A percentile compares a stretch with the other conserved stretches of the same genome.
Evolutionary conservation across 768 basidiomycete species (phyloP).

Genomic region (Mycena alexandri): DNA sequence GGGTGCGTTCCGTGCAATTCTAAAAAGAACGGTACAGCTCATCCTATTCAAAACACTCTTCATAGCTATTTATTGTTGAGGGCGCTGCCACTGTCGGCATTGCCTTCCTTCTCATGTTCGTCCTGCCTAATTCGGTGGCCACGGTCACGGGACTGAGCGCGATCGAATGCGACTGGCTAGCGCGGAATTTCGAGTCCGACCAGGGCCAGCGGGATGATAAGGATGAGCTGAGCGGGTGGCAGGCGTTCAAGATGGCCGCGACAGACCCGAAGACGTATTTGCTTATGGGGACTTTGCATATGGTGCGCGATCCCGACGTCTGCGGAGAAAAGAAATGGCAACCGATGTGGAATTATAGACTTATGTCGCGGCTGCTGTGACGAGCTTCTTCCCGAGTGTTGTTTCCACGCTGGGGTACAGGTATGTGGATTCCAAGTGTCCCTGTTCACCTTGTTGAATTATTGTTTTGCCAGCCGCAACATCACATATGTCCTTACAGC

Average conservation of each 20-base stretch:
- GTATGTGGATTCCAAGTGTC: neutral
- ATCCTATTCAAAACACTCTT: conserved; percentile 37
- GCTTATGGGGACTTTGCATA: conserved; percentile 35
- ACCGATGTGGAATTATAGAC: conserved; percentile 4
- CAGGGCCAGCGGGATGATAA: conserved; percentile 62
- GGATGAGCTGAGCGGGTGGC: conserved; percentile 51
- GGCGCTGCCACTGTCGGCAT: conserved; percentile 59
- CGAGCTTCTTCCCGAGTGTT: conserved; percentile 35
- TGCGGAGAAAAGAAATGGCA: neutral
- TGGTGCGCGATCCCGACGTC: no score
- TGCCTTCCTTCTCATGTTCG: conserved; percentile 58
- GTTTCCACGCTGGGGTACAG: conserved; percentile 34
- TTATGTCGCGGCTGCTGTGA: conserved; percentile 31
- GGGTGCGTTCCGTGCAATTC: conserved; percentile 31
- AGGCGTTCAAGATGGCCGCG: conserved; percentile 56
- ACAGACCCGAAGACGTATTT: conserved; percentile 64
- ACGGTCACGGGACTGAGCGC: conserved; percentile 57
- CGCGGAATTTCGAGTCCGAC: conserved; percentile 59
- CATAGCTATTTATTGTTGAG: conserved; percentile 66
- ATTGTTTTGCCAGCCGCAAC: conserved; percentile 20
- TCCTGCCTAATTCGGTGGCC: conserved; percentile 60
- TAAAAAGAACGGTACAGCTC: no score
- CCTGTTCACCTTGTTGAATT: neutral
- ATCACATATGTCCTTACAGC: conserved; percentile 35
- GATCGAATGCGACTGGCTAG: conserved; percentile 58